Evolutionary conservation across 2,329 filamentous ascomycete species (phyloP), one percentile per base, ranked within the genome.

Genomic region (Penicillium oxalicum): DNA sequence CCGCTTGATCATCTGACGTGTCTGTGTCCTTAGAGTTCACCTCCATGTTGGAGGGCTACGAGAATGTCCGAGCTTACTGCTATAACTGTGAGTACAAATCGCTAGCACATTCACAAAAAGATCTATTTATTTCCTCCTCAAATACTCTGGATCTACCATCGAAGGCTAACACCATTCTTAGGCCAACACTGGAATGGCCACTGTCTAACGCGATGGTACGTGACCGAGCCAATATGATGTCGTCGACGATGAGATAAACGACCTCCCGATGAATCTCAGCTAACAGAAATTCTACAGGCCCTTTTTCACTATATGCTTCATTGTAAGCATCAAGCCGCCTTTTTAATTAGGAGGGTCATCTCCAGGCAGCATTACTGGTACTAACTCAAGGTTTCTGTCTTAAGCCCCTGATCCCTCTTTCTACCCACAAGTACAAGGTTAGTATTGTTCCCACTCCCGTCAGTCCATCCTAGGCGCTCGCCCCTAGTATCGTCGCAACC

Each of bases 281-380:
- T 63, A 42, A 60, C 49, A n/a, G 24, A 25, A 33, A 11, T 26
- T 13, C 3, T 40, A 7, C 29, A 71, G 68, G 68, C 70, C 71
- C 1, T 74, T 69, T 57, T 74, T 74, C 48, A 74, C 72, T 24
- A 52, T 74, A 40, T 74, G 72, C 61, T 74, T 72, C 43, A 53
- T 74, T 53, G 68, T 69, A 61, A 55, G 67, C 36, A 18, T 28
- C 18, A 35, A 42, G 8, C 29, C 11, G 11, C 29, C 7, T 32
- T 32, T 11, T 7, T 32, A 32, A 4, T 32, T 4, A 5, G 7
- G 29, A 18, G 18, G 18, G 18, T 18, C 18, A 18, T 18, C 18
- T 18, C 18, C 11, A 32, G 7, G 29, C 7, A 7, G 4, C 7
- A 32, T 11, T 7, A 32, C 29, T 11, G 29, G 11, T 32, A 32